These are phyloP conservation scores for Globisporangium abappressorium DNA, from an alignment of 352 stramenopile genomes.

Conservation along the genomic window DNA sequence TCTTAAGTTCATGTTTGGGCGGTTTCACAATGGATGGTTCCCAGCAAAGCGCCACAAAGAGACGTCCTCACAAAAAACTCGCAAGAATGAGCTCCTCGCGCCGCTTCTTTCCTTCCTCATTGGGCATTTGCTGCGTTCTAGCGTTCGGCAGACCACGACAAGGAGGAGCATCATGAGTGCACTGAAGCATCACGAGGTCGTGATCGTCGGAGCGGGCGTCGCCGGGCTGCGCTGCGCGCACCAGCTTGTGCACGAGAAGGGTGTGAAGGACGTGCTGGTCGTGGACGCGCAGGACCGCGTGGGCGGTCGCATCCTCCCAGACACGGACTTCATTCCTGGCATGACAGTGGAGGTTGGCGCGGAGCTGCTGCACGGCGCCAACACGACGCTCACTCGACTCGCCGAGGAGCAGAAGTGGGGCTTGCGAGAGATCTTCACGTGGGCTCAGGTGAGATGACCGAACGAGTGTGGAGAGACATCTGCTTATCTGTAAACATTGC, in stretches of 20 bases:
- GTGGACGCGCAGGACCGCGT: slow-evolving; percentile 67
- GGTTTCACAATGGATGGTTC: slow-evolving; percentile 4
- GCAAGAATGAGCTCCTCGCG: neutral
- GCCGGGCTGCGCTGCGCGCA: slow-evolving; percentile 65
- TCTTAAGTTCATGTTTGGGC: neutral
- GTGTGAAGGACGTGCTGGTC: slow-evolving; percentile 64
- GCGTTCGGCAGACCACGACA: neutral
- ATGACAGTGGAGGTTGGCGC: slow-evolving; percentile 74
- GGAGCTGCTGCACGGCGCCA: slow-evolving; percentile 72
- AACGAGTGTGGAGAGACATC: neutral
- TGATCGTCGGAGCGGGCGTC: slow-evolving; percentile 70
- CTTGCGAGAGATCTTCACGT: slow-evolving; percentile 83
- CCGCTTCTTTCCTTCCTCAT: neutral
- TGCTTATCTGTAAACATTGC: slow-evolving; percentile 11
- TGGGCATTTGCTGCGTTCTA: slow-evolving; percentile 5
- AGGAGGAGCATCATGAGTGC: neutral
- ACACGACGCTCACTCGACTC: slow-evolving; percentile 71
- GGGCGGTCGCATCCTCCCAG: slow-evolving; percentile 61
- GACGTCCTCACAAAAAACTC: neutral
- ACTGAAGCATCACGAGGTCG: slow-evolving; percentile 50
- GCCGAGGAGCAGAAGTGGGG: slow-evolving; percentile 62
- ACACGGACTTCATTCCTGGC: slow-evolving; percentile 64
- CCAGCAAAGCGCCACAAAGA: slow-evolving; percentile 2
- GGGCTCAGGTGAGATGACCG: slow-evolving; percentile 64
- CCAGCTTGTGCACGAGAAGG: slow-evolving; percentile 51